Evolutionary conservation across 768 basidiomycete genomes (phyloP).

Genomic region (Leccinum longicurvipes): DNA sequence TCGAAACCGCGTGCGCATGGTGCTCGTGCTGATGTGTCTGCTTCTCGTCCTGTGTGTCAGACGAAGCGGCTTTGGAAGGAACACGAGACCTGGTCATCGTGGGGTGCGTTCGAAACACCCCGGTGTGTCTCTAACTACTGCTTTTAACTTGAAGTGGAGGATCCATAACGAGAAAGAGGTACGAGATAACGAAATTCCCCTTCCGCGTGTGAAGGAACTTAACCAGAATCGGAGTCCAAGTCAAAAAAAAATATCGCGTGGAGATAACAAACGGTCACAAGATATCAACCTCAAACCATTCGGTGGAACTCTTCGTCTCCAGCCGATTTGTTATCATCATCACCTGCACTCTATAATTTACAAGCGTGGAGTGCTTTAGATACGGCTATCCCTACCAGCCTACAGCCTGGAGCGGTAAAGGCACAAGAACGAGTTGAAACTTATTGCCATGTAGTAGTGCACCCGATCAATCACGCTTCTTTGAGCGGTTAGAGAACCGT

Average conservation of each 20-base stretch:
- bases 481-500: slow-evolving; percentile 25
- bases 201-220: slow-evolving; percentile 9
- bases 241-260: not conserved
- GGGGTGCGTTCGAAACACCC: not conserved
- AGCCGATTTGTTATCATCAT: not conserved
- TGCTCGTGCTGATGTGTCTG: not conserved
- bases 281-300: not conserved
- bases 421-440: not conserved
- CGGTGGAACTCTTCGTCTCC: not conserved
- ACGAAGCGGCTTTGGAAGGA: slow-evolving; percentile 9
- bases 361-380: not conserved
- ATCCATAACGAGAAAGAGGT: not conserved
- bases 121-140: not conserved
- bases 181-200: not conserved
- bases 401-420: not conserved
- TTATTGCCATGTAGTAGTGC: not conserved
- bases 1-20: slow-evolving; percentile 30
- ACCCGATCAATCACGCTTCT: slow-evolving; percentile 26
- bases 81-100: slow-evolving; percentile 1
- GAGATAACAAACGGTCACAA: slow-evolving; percentile 13
- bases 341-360: not conserved
- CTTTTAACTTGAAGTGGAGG: slow-evolving; percentile 11
- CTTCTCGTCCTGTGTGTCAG: slow-evolving; percentile 15
- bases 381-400: not conserved
- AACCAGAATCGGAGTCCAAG: not conserved